phyloP scores from a whole-genome alignment of 805 yeast species.

The Pichia manshurica region DNA sequence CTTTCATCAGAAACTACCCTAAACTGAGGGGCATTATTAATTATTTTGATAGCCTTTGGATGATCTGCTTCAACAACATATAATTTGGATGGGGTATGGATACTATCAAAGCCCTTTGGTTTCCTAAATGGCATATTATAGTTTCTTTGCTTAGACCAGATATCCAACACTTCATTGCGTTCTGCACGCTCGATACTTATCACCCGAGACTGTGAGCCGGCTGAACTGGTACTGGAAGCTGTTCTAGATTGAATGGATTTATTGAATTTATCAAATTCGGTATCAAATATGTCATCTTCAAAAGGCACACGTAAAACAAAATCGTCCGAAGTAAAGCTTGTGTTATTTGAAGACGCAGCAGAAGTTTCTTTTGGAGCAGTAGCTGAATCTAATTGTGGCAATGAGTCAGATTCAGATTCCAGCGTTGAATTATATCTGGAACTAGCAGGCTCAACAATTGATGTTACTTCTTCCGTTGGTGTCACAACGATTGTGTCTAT shows the following conservation, averaged over 20 bases:
- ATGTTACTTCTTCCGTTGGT: background rate
- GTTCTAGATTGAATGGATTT: constrained; percentile 27
- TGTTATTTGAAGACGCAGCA: constrained; percentile 13
- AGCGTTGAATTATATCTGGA: too few species aligned
- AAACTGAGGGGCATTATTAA: constrained; percentile 7
- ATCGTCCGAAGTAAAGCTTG: constrained; percentile 20
- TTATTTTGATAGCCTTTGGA: constrained; percentile 23
- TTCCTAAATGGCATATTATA: constrained; percentile 18
- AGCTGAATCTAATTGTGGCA: too few species aligned
- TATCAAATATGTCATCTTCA: constrained; percentile 35
- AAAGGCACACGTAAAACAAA: constrained; percentile 32
- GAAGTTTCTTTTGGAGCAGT: too few species aligned
- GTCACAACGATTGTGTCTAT: constrained; percentile 9
- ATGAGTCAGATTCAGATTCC: too few species aligned
- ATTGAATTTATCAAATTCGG: constrained; percentile 23
- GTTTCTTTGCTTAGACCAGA: constrained; percentile 32
- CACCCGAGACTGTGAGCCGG: constrained; percentile 1
- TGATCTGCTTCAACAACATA: constrained; percentile 18
- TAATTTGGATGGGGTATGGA: constrained; percentile 23
- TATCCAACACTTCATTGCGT: constrained; percentile 20
- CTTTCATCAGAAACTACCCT: constrained; percentile 7
- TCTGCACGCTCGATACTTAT: constrained; percentile 8
- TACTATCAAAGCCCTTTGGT: constrained; percentile 23
- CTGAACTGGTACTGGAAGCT: constrained; percentile 9
- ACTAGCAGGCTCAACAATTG: too few species aligned